These are phyloP conservation scores for Porogramme epimiltina DNA, from an alignment of 1,284 basidiomycete genomes.

Conservation along the genomic window DNA sequence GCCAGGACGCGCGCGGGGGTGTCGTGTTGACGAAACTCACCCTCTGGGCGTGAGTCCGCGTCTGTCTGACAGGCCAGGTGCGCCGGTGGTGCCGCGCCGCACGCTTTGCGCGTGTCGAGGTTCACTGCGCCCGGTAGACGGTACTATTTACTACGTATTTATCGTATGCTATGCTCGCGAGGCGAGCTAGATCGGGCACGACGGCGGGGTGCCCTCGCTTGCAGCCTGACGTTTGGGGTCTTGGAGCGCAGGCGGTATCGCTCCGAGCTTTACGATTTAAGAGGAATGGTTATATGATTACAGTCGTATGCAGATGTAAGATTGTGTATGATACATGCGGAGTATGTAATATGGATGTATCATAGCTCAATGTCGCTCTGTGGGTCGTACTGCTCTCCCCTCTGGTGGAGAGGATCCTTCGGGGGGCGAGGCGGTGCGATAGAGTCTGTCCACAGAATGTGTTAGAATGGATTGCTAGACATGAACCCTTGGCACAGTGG, in stretches of 20 bases:
- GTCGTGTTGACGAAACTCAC: constrained; percentile 48
- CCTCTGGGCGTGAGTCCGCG: constrained; percentile 41
- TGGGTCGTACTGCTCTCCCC: too few relatives aligned
- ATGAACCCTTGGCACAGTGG: constrained; percentile 17
- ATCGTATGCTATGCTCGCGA: background rate
- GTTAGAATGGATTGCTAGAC: background rate
- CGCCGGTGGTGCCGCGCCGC: background rate
- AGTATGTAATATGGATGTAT: background rate
- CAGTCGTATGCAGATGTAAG: background rate
- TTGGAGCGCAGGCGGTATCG: too few relatives aligned
- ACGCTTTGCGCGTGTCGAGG: background rate
- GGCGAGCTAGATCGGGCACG: too few relatives aligned
- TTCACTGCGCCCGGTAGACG: too few relatives aligned
- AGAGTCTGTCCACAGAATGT: too few relatives aligned
- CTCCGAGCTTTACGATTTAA: too few relatives aligned
- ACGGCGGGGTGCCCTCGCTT: too few relatives aligned
- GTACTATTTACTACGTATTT: constrained; percentile 1
- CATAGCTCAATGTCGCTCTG: background rate
- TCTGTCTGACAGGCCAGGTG: background rate
- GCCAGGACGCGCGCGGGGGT: constrained; percentile 28
- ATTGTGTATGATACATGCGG: background rate
- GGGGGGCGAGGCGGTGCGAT: too few relatives aligned
- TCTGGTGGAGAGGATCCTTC: too few relatives aligned
- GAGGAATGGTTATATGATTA: background rate
- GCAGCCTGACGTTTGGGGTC: too few relatives aligned